Base-by-base conservation (phyloP, 2,329 filamentous ascomycete genomes). In the Penicillium capsulatum region DNA sequence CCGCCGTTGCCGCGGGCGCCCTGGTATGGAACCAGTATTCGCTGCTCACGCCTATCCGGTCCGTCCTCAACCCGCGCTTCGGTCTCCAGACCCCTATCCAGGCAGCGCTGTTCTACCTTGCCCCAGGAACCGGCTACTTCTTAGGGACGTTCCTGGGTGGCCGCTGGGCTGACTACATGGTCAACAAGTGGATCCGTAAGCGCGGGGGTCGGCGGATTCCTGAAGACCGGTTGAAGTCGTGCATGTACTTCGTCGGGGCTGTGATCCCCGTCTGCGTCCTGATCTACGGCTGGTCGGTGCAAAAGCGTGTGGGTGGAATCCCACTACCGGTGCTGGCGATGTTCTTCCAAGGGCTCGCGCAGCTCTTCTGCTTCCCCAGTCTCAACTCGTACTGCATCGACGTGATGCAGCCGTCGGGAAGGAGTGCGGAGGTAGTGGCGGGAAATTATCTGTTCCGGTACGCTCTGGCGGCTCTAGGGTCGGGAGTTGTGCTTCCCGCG, bases 351-450 rank as follows among this genome's bases (percentile, higher is more conserved):
- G 85, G 84, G 1, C 73, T 88, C 0, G 82, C 79, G 0, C 83
- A 89, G 61, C 67, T 89, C 4, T 85, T 87, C 56, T 85, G 82
- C 53, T 89, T 88, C 55, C 84, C 84, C 0, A 79, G 76, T 33
- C 61, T 90, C 45, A 89, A 90, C 60, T 86, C 84, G 0, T 90
- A 92, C 64, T 90, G 85, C 59, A 65, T 92, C 28, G 86, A 92
- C 60, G 85, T 91, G 9, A 87, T 90, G 81, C 83, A 83, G 48
- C 57, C 61, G 2, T 60, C 57, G 15, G 72, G 73, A 1, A 70
- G 76, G 19, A 79, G 79, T 30, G 78, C 82, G 3, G 86, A 92
- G 56, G 84, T 91, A 3, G 79, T 87, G 30, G 84, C 85, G 0
- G 84, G 84, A 0, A 92, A 91, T 61, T 92, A 90, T 61, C 80